These are phyloP conservation scores for Boletus barrowsii DNA, from an alignment of 768 basidiomycete genomes.

Conservation along the genomic window DNA sequence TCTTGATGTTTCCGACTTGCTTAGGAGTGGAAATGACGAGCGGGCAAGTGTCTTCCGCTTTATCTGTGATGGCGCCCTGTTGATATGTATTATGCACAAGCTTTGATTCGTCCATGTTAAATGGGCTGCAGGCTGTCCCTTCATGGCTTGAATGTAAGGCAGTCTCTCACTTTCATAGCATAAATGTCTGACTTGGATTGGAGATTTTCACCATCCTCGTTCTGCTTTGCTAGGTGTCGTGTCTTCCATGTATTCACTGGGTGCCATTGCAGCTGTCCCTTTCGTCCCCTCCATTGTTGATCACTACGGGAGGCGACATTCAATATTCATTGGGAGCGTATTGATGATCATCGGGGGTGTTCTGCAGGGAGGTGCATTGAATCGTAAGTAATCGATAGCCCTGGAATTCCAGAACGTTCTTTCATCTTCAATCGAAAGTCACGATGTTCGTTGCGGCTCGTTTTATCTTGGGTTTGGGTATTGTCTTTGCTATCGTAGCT, in stretches of 20 bases:
- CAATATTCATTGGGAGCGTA: constrained; percentile 14
- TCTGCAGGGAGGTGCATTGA: constrained; percentile 15
- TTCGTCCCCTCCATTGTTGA: constrained; percentile 22
- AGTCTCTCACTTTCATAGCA: neutral
- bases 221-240: neutral
- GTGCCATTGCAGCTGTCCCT: constrained; percentile 52
- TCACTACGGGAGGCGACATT: constrained; percentile 11
- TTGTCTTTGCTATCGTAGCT: constrained; percentile 11
- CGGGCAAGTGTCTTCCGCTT: constrained; percentile 3
- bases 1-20: constrained; percentile 47
- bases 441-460: constrained; percentile 15
- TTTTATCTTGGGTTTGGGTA: constrained; percentile 14
- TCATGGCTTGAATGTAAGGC: constrained; percentile 53
- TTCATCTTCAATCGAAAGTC: neutral
- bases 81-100: constrained; percentile 9
- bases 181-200: neutral
- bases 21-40: constrained; percentile 13
- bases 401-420: neutral
- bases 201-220: neutral
- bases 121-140: constrained; percentile 57
- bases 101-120: constrained; percentile 53
- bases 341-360: constrained; percentile 10
- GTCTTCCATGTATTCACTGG: constrained; percentile 58
- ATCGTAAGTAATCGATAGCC: constrained; percentile 1
- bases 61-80: neutral